Conservation (phyloP, 768 basidiomycete species). For the Mycena amicta region DNA sequence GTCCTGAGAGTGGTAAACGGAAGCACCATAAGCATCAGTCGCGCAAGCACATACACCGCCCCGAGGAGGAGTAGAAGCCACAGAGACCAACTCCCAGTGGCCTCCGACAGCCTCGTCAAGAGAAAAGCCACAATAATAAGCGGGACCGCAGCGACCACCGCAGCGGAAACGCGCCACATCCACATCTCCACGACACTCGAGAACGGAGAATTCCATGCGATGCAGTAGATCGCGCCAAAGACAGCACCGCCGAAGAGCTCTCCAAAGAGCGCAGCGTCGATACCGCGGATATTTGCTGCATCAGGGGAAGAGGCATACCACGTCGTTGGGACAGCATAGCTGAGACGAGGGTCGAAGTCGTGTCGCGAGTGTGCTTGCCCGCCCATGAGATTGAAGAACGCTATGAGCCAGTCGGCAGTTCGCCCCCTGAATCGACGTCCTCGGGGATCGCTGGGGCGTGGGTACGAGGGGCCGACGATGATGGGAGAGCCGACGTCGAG, state of each 20-base stretch:
- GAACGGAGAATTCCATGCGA: slow-evolving; percentile 28
- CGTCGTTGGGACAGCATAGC: neutral
- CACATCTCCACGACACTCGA: slow-evolving; percentile 18
- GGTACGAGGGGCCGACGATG: neutral
- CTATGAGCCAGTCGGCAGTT: neutral
- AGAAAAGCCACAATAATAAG: neutral
- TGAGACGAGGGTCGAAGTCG: neutral
- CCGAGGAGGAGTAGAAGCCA: neutral
- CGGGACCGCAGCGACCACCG: slow-evolving; percentile 15
- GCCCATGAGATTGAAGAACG: neutral
- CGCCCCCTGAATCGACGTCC: neutral
- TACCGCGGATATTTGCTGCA: neutral
- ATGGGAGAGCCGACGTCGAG: slow-evolving; percentile 32
- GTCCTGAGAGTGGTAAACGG: slow-evolving; percentile 13
- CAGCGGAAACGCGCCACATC: slow-evolving; percentile 26
- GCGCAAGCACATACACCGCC: slow-evolving; percentile 14
- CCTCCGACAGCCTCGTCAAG: too few relatives aligned
- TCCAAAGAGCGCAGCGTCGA: neutral
- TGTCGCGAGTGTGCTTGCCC: neutral
- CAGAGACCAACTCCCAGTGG: neutral
- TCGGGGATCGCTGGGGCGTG: neutral
- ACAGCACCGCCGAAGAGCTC: slow-evolving; percentile 9
- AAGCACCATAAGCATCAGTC: slow-evolving; percentile 15
- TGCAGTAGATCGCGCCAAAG: slow-evolving; percentile 32
- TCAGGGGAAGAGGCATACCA: neutral